phyloP scores from a whole-genome alignment of 441 rosid genomes.

The Breynia disticha region DNA sequence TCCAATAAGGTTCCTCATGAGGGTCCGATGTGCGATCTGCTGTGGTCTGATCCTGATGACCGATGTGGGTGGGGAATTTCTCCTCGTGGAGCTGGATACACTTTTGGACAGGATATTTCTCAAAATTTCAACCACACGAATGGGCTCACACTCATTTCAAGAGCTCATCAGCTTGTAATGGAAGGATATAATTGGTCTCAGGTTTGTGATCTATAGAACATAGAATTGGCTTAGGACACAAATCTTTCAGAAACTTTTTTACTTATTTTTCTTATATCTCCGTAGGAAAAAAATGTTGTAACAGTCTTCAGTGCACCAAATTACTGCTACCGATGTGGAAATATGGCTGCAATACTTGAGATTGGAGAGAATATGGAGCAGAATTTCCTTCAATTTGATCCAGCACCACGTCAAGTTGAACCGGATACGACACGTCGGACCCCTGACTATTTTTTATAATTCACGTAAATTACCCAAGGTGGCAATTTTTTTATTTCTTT shows the following conservation, averaged over 20 bases:
- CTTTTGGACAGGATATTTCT: constrained; percentile 57
- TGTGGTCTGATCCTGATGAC: constrained; percentile 72
- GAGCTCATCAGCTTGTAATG: constrained; percentile 71
- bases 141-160: constrained; percentile 48
- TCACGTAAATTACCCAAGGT: constrained; percentile 9
- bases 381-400: constrained; percentile 95
- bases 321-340: constrained; percentile 97
- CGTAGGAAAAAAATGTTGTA: constrained; percentile 89
- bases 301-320: constrained; percentile 99
- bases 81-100: constrained; percentile 61
- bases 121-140: constrained; percentile 55
- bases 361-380: constrained; percentile 98
- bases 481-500: constrained; percentile 7
- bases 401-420: constrained; percentile 95
- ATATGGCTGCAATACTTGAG: constrained; percentile 98
- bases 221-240: not conserved
- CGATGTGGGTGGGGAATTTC: constrained; percentile 68
- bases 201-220: constrained; percentile 23
- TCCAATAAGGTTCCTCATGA: constrained; percentile 50
- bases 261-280: not conserved
- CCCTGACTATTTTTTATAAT: constrained; percentile 97
- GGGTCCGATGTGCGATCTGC: constrained; percentile 74
- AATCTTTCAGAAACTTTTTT: not conserved
- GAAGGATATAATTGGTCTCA: constrained; percentile 70
- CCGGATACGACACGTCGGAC: constrained; percentile 94